Base-by-base conservation (phyloP, 495 filamentous ascomycete species). In the Trichoderma asperelloides region DNA sequence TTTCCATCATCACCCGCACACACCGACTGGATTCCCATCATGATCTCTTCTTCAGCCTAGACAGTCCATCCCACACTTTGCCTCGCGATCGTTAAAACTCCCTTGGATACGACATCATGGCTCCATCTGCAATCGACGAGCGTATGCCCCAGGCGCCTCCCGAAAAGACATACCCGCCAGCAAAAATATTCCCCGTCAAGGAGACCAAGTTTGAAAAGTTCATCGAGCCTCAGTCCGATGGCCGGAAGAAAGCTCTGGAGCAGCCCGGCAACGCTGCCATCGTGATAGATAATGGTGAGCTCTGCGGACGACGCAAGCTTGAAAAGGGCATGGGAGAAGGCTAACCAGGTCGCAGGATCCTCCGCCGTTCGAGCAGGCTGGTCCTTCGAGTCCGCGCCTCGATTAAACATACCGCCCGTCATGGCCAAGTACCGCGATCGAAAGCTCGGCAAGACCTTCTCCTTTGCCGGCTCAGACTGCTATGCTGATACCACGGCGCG, bases 201-300 rank as follows among this genome's bases (percentile, higher is more conserved):
- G 93, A 97, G 71, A 88, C 87, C 47, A 89, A 87, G 39, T 96
- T 95, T 77, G 88, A 89, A 71, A 87, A 89, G 68, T 89, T 86
- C 69, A 79, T 87, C 27, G 78, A 87, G 62, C 83, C 88, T 5
- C 88, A 91, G 69, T 73, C 84, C 8, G 88, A 91, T 70, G 89
- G 87, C 21, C 88, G 86, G 69, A 80, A 82, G 70, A 82, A 84
- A 71, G 91, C 85, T 75, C 82, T 81, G 66, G 77, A 79, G 62
- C 74, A 71, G 43, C 76, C 79, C 9, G 82, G 80, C 16, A 72
- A 75, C n/a, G 76, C 80, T 18, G 91, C 93, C 43, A 97, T 98
- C 71, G 91, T 98, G 68, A 98, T 98, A 71, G 95, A 98, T 81
- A 98, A 98, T 90, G 95, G 93, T 96, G 78, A 65, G 71, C 47